A percentile compares a stretch with the other conserved stretches of the same genome.
These are phyloP conservation scores for Galerina marginata DNA, from an alignment of 768 basidiomycete species.

Conservation along the genomic window DNA sequence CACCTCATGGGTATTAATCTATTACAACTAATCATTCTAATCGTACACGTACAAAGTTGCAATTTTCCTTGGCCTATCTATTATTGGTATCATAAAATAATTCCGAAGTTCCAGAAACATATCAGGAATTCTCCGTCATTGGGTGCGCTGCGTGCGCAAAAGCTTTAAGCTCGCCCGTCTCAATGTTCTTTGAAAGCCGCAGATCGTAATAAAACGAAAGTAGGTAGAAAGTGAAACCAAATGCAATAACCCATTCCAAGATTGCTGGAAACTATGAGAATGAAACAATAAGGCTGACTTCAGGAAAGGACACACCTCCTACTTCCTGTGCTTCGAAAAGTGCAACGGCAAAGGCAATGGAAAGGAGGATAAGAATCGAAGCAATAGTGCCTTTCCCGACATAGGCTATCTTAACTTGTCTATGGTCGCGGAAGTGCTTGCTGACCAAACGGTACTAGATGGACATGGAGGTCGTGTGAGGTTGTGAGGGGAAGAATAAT, in stretches of 20 bases:
- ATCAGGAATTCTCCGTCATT: neutral
- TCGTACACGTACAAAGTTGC: neutral
- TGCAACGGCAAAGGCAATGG: conserved; percentile 65
- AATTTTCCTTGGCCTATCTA: neutral
- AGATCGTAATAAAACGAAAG: conserved; percentile 77
- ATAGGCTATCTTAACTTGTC: conserved; percentile 58
- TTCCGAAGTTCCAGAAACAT: neutral
- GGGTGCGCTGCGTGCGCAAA: conserved; percentile 6
- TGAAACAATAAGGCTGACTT: neutral
- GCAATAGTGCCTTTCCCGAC: conserved; percentile 67
- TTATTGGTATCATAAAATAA: neutral
- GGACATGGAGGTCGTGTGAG: neutral
- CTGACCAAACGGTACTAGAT: conserved; percentile 68
- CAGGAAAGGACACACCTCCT: conserved; percentile 46
- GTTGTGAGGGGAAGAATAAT: neutral
- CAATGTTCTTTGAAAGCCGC: conserved; percentile 59
- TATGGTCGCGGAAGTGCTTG: conserved; percentile 53
- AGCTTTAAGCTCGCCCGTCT: conserved; percentile 49
- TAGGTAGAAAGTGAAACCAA: conserved; percentile 76
- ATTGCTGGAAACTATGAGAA: conserved; percentile 44
- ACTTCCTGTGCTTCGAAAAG: conserved; percentile 50
- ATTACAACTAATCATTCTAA: neutral
- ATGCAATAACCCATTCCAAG: conserved; percentile 76
- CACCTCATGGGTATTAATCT: neutral
- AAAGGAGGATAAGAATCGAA: conserved; percentile 57